Conservation (phyloP, 148 eudicot genomes). For the Polygonum aviculare region DNA sequence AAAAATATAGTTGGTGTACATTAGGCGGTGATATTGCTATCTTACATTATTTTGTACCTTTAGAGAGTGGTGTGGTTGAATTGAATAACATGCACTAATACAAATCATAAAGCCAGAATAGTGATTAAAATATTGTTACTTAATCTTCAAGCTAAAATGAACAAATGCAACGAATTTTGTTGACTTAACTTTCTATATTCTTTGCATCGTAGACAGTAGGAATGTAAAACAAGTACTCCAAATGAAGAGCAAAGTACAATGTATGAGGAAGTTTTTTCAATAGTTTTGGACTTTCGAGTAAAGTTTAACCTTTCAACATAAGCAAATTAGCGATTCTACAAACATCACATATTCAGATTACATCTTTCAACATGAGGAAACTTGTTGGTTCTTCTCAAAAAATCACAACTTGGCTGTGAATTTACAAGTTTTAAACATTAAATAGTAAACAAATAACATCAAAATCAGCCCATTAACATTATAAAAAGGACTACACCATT, state of each 20-base stretch:
- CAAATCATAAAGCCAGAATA: not conserved
- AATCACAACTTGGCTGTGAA: not conserved
- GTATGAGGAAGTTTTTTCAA: not conserved
- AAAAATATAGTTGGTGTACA: not conserved
- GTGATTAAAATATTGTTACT: not conserved
- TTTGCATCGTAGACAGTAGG: not conserved
- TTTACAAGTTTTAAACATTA: not conserved
- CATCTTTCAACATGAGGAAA: not conserved
- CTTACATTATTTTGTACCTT: not conserved
- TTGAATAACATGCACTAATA: not conserved
- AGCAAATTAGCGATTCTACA: not conserved
- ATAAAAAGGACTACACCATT: not conserved
- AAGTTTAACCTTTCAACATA: not conserved
- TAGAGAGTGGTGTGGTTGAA: not conserved
- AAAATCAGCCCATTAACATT: not conserved
- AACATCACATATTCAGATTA: not conserved
- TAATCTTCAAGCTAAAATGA: not conserved
- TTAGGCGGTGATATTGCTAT: not conserved
- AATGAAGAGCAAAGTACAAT: not conserved
- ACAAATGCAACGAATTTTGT: not conserved
- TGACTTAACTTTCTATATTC: not conserved
- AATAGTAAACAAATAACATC: not conserved
- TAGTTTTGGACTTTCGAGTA: not conserved
- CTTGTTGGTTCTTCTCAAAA: not conserved
- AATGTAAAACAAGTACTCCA: not conserved